A percentile compares a stretch with the other conserved stretches of the same genome.
Evolutionary conservation across 257 asterid species (phyloP).

Genomic region (Osmanthus fragrans): DNA sequence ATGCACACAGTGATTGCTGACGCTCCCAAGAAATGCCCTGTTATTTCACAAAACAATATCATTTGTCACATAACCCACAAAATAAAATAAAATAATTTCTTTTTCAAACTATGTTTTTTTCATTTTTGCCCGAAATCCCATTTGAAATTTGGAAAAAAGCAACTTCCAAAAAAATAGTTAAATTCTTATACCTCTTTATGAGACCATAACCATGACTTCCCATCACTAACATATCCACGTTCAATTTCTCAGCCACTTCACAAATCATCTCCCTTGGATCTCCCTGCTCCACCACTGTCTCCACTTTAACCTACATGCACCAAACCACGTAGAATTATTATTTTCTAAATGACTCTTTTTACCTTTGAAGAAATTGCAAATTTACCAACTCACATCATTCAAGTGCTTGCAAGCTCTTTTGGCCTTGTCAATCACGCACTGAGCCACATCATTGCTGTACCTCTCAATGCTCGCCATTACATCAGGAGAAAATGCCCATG

Average conservation of each 20-base stretch:
- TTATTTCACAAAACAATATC: not conserved
- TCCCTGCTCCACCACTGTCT: conserved; percentile 56
- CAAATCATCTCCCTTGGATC: conserved; percentile 86
- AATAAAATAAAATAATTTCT: too few relatives aligned
- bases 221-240: conserved; percentile 64
- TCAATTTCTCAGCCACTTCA: conserved; percentile 49
- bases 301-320: conserved; percentile 59
- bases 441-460: conserved; percentile 48
- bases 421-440: conserved; percentile 48
- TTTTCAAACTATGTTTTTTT: too few relatives aligned
- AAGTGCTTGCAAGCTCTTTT: conserved; percentile 38
- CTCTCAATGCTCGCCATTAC: conserved; percentile 50
- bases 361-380: not conserved
- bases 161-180: not conserved
- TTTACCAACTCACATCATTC: conserved; percentile 9
- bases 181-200: conserved; percentile 44
- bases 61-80: not conserved
- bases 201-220: conserved; percentile 74
- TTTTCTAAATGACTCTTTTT: not conserved
- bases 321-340: conserved; percentile 4
- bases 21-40: conserved; percentile 86
- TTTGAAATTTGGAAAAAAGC: too few relatives aligned
- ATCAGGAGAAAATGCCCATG: conserved; percentile 31
- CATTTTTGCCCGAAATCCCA: not conserved
- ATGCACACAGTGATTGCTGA: conserved; percentile 72